phyloP scores from a whole-genome alignment of 176 grass and related monocot species.

The Musa troglodytarum region DNA sequence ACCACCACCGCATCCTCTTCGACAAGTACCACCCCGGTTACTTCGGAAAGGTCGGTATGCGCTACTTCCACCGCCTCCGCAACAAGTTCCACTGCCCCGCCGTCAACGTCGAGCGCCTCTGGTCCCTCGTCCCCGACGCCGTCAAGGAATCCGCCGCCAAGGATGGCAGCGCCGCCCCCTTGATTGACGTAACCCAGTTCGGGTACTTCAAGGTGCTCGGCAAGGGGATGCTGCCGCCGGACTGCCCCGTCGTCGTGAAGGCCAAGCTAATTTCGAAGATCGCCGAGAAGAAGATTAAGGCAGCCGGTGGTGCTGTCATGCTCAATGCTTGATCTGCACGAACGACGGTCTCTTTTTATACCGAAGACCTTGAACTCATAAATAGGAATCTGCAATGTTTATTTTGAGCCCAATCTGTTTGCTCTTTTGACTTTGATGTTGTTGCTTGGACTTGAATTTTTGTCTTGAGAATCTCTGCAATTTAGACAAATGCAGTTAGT shows the following conservation, averaged over 20 bases:
- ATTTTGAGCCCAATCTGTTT: background rate
- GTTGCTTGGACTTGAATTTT: background rate
- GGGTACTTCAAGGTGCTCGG: conserved; percentile 10
- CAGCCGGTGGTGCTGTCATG: conserved; percentile 1
- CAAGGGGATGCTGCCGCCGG: background rate
- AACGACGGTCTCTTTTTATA: too few species aligned
- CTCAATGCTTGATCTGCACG: background rate
- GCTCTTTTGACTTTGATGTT: background rate
- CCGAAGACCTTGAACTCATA: background rate
- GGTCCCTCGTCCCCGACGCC: background rate
- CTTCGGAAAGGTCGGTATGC: conserved; percentile 6
- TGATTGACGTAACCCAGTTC: conserved; percentile 9
- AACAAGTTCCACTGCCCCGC: conserved; percentile 12
- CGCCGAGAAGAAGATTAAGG: conserved; percentile 14
- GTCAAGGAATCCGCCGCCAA: background rate
- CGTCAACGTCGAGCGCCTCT: conserved; percentile 6
- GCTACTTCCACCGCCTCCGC: conserved; percentile 8
- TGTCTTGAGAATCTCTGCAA: background rate
- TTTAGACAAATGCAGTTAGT: background rate
- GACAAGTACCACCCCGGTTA: conserved; percentile 14
- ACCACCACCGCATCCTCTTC: conserved; percentile 16
- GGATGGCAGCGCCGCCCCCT: background rate
- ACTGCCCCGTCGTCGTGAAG: conserved; percentile 1
- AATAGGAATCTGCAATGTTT: background rate
- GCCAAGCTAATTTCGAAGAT: conserved; percentile 2